Evolutionary conservation across 768 basidiomycete genomes (phyloP).

Genomic region (Stropharia rugosoannulata): DNA sequence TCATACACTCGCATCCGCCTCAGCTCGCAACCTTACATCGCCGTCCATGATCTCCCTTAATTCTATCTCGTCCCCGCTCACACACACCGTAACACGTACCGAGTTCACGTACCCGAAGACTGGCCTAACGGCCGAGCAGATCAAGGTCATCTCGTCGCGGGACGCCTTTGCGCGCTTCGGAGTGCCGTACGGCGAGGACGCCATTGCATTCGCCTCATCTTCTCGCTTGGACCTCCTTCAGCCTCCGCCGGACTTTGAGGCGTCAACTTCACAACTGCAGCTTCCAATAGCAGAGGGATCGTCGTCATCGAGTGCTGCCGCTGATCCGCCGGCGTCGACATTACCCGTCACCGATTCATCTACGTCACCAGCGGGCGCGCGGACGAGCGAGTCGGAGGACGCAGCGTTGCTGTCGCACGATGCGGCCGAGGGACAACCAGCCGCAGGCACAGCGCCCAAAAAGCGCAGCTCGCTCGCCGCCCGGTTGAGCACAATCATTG

Average conservation of each 20-base stretch:
- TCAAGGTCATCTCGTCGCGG: conserved; percentile 68
- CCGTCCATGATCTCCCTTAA: conserved; percentile 71
- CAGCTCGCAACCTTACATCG: conserved; percentile 41
- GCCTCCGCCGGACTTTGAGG: conserved; percentile 59
- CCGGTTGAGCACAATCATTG: background rate
- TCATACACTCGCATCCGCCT: conserved; percentile 34
- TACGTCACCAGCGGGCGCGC: background rate
- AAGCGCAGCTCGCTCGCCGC: background rate
- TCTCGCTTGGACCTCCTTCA: conserved; percentile 39
- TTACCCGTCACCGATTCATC: background rate
- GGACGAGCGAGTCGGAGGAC: background rate
- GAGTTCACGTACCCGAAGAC: conserved; percentile 67
- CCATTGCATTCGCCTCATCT: conserved; percentile 58
- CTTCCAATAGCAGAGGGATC: conserved; percentile 7
- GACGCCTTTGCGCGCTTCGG: conserved; percentile 71
- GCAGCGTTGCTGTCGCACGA: background rate
- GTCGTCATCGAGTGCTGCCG: conserved; percentile 19
- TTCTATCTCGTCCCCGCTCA: conserved; percentile 74
- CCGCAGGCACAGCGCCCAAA: background rate
- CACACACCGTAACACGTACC: conserved; percentile 70
- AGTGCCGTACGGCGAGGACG: conserved; percentile 74
- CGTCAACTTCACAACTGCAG: conserved; percentile 2
- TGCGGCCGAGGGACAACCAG: background rate
- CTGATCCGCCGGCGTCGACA: conserved; percentile 4
- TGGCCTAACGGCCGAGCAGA: conserved; percentile 62